Conservation (phyloP, 2,329 filamentous ascomycete genomes). For the Cladosporium sp. region DNA sequence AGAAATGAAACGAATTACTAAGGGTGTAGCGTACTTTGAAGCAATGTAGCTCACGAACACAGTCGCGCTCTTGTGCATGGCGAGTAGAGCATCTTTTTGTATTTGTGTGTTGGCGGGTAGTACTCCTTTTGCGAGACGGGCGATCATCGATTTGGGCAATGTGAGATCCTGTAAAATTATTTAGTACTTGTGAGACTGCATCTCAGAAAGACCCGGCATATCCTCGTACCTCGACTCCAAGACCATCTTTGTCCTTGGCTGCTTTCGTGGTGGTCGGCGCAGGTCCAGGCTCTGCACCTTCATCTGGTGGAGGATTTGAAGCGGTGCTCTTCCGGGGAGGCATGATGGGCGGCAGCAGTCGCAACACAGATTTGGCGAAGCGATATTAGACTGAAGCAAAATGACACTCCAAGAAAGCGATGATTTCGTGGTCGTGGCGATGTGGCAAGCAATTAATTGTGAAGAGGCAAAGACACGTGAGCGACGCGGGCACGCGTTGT, state of each 20-base stretch:
- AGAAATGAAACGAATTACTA: not conserved
- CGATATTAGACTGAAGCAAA: not conserved
- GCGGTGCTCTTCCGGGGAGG: conserved; percentile 47
- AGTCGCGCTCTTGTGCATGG: conserved; percentile 75
- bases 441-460: conserved; percentile 7
- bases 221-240: conserved; percentile 41
- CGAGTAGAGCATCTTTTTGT: conserved; percentile 74
- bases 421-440: not conserved
- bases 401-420: not conserved
- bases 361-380: not conserved
- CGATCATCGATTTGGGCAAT: conserved; percentile 76
- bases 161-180: conserved; percentile 58
- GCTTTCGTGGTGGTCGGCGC: conserved; percentile 17
- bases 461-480: conserved; percentile 1
- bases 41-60: conserved; percentile 80
- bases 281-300: conserved; percentile 24
- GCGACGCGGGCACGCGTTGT: conserved; percentile 6
- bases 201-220: not conserved
- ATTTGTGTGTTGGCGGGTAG: conserved; percentile 78
- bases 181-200: not conserved
- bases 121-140: conserved; percentile 73
- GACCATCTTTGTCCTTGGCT: conserved; percentile 32
- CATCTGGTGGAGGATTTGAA: conserved; percentile 20
- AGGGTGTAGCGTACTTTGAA: conserved; percentile 57
- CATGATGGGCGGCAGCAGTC: conserved; percentile 29